phyloP scores from a whole-genome alignment of 768 basidiomycete genomes.

The Holtermannia corniformis region DNA sequence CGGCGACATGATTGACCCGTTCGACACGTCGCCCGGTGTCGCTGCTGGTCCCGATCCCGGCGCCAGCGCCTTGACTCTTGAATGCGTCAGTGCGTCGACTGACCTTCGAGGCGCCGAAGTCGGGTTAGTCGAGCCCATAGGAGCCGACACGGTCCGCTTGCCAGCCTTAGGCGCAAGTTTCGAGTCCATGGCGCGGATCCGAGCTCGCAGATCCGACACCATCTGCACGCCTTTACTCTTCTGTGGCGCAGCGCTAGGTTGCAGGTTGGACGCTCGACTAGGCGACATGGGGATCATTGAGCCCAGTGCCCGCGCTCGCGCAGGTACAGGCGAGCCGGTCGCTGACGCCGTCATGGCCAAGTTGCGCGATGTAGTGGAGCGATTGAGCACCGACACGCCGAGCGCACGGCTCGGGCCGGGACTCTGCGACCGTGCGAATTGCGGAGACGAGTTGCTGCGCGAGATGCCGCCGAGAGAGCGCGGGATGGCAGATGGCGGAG shows the following conservation, averaged over 20 bases:
- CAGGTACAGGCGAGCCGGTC: conserved; percentile 14
- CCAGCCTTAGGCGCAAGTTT: conserved; percentile 25
- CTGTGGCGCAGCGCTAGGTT: conserved; percentile 6
- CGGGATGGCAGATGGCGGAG: conserved; percentile 1
- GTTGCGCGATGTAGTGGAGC: conserved; percentile 28
- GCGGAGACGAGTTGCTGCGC: conserved; percentile 12
- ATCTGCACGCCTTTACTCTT: conserved; percentile 27
- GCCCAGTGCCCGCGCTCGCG: conserved; percentile 3
- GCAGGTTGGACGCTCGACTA: conserved; percentile 6
- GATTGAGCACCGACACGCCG: conserved; percentile 13
- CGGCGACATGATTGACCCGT: conserved; percentile 15
- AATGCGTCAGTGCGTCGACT: conserved; percentile 8
- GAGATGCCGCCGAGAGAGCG: neutral
- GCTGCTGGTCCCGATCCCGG: neutral
- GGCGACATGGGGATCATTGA: conserved; percentile 7
- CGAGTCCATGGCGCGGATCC: conserved; percentile 31
- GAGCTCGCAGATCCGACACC: conserved; percentile 26
- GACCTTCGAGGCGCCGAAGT: neutral
- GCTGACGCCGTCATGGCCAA: conserved; percentile 12
- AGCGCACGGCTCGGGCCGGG: conserved; percentile 11
- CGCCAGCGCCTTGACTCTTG: conserved; percentile 10
- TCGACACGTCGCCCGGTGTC: neutral
- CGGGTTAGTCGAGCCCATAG: conserved; percentile 4
- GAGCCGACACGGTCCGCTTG: conserved; percentile 23
- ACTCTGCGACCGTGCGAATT: conserved; percentile 12